phyloP scores from a whole-genome alignment of 768 basidiomycete species.

The Cubamyces sp. region DNA sequence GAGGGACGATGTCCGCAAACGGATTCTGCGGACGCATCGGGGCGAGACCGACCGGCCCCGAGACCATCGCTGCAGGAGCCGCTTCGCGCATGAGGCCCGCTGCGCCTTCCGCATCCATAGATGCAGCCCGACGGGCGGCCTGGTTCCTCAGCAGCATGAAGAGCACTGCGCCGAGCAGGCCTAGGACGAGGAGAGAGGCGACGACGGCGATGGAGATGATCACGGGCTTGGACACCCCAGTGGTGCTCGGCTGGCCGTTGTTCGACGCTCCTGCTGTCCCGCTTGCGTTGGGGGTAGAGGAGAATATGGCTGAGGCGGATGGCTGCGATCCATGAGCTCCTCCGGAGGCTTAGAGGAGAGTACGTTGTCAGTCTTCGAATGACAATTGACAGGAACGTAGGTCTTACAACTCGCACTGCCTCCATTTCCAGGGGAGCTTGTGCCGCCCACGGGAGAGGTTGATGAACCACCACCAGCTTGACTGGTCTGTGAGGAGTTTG shows the following conservation, averaged over 20 bases:
- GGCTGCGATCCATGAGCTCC: neutral
- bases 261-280: neutral
- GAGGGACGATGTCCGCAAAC: conserved; percentile 14
- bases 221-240: conserved; percentile 21
- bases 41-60: conserved; percentile 1
- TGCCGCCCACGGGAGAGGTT: neutral
- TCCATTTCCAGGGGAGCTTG: neutral
- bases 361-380: neutral
- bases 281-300: neutral
- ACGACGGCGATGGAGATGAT: conserved; percentile 24
- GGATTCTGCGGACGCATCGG: conserved; percentile 22
- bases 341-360: neutral
- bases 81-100: conserved; percentile 10
- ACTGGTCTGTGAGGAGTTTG: neutral
- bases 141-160: conserved; percentile 23
- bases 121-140: neutral
- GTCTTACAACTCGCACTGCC: neutral
- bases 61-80: conserved; percentile 6
- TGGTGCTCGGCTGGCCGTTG: neutral
- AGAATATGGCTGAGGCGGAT: conserved; percentile 3
- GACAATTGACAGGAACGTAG: neutral
- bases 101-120: conserved; percentile 14
- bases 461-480: neutral
- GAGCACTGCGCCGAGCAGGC: conserved; percentile 24
- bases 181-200: conserved; percentile 22